Base-by-base conservation (phyloP, 805 yeast species). In the Metschnikowia noctiluminum region DNA sequence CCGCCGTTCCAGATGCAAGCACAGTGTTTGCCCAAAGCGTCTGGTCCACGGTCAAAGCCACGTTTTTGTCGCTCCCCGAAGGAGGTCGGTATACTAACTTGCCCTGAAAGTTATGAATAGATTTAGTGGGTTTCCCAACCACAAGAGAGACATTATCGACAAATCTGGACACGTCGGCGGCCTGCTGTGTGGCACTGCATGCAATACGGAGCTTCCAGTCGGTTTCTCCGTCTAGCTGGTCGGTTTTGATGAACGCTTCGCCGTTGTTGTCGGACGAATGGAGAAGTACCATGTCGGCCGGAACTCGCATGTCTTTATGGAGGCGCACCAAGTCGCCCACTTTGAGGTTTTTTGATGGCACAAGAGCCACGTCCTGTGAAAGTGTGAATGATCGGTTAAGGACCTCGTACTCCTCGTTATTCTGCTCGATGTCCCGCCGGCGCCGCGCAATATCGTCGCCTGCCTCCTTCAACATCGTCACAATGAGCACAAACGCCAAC, bases 11-110 rank as follows among this genome's bases (percentile, higher is more conserved):
- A 0, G 96, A 87, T 0, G 99, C 98, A 13, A 95, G 73, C 1
- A 95, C 97, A 0, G 99, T 94, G 64, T 94, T 94, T 12, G 98
- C 97, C 99, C 99, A 94, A 63, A 95, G 67, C 0, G 99, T 89
- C 61, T 92, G 91, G 65, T 94, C 99, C 9, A 94, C 82, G 3
- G 85, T 76, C 12, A 94, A 70, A 4, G 94, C 87, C 21, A 78
- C 71, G 1, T 83, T 74, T 21, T 21, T 21, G 4, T 21, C 21
- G 21, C 21, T 21, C 4, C 21, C 21, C 21, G 21, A 21, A 21
- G 21, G 21, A 4, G 21, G 21, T 21, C 21, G 21, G 21, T 21
- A 21, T 28, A 81, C 72, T 21, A 91, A 63, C 54, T 83, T 85
- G 10, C 99, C 99, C 42, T 80, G 64, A 66, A 94, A 94, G 2